Base-by-base conservation (phyloP, 179 eudicot species). In the Beta macrorhiza region DNA sequence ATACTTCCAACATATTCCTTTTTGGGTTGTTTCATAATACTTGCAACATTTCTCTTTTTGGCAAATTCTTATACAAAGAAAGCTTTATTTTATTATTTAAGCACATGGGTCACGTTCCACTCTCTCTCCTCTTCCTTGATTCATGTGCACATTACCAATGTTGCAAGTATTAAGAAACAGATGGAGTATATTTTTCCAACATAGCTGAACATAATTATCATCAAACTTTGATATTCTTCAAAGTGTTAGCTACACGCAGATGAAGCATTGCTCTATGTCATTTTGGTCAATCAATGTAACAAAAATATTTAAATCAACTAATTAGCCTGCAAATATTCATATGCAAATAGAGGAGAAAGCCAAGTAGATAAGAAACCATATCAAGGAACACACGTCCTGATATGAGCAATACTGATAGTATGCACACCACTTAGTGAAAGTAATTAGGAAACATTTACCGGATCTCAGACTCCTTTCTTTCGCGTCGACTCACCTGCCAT, bases 381-480 rank as follows among this genome's bases (percentile, higher is more conserved):
- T 32, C 8, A 42, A 51, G 2, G 17, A 52, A 80, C 52, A 72
- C 15, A 20, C 45, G 44, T 11, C 12, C 3, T 52, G 72, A 19
- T 25, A 73, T n/a, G 7, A 72, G 71, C 49, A 47, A 62, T 6
- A 63, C 20, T 37, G 37, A 79, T 37, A 75, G 59, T 42, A 58
- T 49, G 22, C n/a, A 68, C 13, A 52, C 25, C 42, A 55, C 32
- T 16, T n/a, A 72, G 56, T 61, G 37, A 17, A 47, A 29, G 25
- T 16, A 56, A 53, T 32, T 65, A 47, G 32, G 74, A 82, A 72
- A 80, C 73, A 72, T 81, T 70, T 87, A 96, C 99, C 99, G 86
- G 80, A 96, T 94, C 87, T 96, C 99, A 85, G 98, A 94, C 77
- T 96, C 99, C 88, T 90, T 96, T 55, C 97, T 83, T 86, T 96